Percentiles rank a stretch among this genome's conserved stretches.
These are phyloP conservation scores for Penicillium sp. DNA, from an alignment of 2,329 filamentous ascomycete species.

Conservation along the genomic window DNA sequence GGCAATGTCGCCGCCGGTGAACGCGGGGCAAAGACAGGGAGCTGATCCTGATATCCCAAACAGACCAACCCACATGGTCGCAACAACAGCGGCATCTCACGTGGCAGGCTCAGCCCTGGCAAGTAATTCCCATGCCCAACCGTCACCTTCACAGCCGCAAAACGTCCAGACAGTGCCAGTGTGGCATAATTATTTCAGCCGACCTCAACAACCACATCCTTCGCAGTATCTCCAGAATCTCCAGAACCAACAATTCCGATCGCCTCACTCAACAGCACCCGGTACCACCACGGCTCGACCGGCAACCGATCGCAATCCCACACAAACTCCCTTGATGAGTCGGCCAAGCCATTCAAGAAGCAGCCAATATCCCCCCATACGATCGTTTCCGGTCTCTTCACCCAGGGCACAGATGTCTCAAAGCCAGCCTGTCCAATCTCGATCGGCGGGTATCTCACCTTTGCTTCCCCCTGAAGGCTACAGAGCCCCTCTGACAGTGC, in stretches of 20 bases:
- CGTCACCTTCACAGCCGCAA: background rate
- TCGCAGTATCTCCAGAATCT: background rate
- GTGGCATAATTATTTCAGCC: background rate
- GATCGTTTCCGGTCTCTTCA: background rate
- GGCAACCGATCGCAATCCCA: background rate
- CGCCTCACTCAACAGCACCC: no score
- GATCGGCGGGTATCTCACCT: background rate
- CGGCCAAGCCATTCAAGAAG: background rate
- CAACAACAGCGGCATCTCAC: background rate
- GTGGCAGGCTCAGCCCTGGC: background rate
- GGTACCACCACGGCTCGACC: background rate
- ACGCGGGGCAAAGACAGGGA: background rate
- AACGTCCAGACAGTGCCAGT: background rate
- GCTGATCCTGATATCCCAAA: background rate
- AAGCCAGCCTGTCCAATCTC: background rate
- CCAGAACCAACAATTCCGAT: background rate
- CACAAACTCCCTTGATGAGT: background rate
- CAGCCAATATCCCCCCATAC: background rate
- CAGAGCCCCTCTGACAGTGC: conserved; percentile 12
- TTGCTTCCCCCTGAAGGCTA: conserved; percentile 12
- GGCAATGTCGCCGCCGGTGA: background rate
- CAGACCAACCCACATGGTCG: background rate
- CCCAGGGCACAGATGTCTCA: background rate
- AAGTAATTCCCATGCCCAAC: background rate
- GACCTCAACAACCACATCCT: background rate